A percentile compares a stretch with the other conserved stretches of the same genome.
These are phyloP conservation scores for Detonula confervacea DNA, from an alignment of 352 stramenopile species.

Conservation along the genomic window DNA sequence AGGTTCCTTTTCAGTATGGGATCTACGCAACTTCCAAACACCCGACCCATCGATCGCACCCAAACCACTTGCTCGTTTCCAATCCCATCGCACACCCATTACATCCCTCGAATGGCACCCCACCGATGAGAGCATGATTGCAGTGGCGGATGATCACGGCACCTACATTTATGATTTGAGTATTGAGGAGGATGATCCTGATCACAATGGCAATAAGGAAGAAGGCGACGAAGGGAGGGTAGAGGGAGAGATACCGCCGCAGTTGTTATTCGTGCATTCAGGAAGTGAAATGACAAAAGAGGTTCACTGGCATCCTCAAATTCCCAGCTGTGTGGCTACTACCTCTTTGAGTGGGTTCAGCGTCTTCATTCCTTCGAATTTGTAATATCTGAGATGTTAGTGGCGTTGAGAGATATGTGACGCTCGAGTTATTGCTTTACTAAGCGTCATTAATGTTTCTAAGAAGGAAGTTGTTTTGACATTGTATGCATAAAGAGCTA, in stretches of 20 bases:
- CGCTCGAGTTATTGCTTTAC: too few relatives aligned
- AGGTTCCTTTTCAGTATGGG: slow-evolving; percentile 87
- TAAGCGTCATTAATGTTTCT: too few relatives aligned
- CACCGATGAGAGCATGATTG: slow-evolving; percentile 98
- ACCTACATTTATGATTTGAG: too few relatives aligned
- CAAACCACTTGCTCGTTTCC: too few relatives aligned
- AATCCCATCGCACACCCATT: too few relatives aligned
- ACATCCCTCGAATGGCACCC: too few relatives aligned
- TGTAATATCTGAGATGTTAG: slow-evolving; percentile 52
- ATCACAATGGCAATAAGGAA: slow-evolving; percentile 67
- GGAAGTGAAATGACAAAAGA: slow-evolving; percentile 99
- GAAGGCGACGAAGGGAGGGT: slow-evolving; percentile 63
- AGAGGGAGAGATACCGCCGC: slow-evolving; percentile 92
- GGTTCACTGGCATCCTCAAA: slow-evolving; percentile 98
- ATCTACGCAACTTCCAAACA: slow-evolving; percentile 94
- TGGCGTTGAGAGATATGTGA: too few relatives aligned
- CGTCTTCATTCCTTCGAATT: slow-evolving; percentile 93
- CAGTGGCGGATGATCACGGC: too few relatives aligned
- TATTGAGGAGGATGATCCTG: slow-evolving; percentile 96
- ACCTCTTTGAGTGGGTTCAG: too few relatives aligned
- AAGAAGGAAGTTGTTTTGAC: too few relatives aligned
- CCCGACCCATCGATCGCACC: too few relatives aligned
- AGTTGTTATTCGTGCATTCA: slow-evolving; percentile 99
- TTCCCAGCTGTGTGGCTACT: slow-evolving; percentile 96
- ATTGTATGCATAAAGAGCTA: too few relatives aligned